These are phyloP conservation scores for Zasmidium cellare DNA, from an alignment of 2,329 filamentous ascomycete genomes.

Conservation along the genomic window DNA sequence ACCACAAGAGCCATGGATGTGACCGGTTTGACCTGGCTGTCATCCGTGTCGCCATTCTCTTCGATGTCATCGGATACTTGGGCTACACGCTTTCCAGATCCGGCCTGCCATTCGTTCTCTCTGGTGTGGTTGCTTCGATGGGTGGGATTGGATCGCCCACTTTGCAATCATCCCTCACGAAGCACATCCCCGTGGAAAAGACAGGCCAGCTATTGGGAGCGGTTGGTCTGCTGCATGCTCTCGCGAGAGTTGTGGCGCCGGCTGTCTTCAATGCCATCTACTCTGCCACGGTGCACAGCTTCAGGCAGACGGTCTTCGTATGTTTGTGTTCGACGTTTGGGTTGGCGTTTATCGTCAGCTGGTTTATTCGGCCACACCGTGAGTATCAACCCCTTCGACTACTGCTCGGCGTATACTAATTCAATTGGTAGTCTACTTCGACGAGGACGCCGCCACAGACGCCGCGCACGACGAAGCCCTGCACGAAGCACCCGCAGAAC, in stretches of 20 bases:
- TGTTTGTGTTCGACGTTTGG: constrained; percentile 68
- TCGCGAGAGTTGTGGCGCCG: constrained; percentile 76
- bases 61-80: constrained; percentile 73
- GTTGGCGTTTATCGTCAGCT: constrained; percentile 64
- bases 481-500: constrained; percentile 2
- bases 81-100: constrained; percentile 70
- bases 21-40: constrained; percentile 76
- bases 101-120: constrained; percentile 65
- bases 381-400: constrained; percentile 45
- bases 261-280: constrained; percentile 85
- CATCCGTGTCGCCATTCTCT: constrained; percentile 71
- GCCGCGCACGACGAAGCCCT: constrained; percentile 10
- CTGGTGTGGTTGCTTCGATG: constrained; percentile 71
- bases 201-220: constrained; percentile 89
- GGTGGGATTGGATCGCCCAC: constrained; percentile 86
- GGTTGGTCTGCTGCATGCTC: constrained; percentile 78
- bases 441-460: constrained; percentile 18
- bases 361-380: constrained; percentile 74
- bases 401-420: not conserved
- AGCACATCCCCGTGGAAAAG: constrained; percentile 80
- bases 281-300: constrained; percentile 72
- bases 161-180: constrained; percentile 80
- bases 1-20: constrained; percentile 64
- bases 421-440: constrained; percentile 16
- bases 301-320: constrained; percentile 81